phyloP scores from a whole-genome alignment of 768 basidiomycete genomes.

The Suillus ampliporus region DNA sequence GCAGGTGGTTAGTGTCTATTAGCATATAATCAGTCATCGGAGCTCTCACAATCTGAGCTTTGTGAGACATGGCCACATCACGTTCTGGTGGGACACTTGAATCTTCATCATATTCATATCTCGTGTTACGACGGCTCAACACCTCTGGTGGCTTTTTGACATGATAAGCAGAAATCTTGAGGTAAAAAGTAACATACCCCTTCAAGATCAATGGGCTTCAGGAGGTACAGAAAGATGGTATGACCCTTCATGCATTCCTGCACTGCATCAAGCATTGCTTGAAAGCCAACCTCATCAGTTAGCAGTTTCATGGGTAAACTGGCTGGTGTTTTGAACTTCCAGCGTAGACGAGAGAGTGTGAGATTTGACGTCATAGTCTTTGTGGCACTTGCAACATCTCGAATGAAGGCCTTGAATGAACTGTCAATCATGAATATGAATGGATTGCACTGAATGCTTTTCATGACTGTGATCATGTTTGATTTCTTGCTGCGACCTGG shows the following conservation, averaged over 20 bases:
- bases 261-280: conserved; percentile 8
- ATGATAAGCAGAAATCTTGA: not conserved
- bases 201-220: conserved; percentile 2
- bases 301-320: conserved; percentile 4
- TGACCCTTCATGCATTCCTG: conserved; percentile 11
- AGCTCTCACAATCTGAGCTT: not conserved
- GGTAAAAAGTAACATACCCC: not conserved
- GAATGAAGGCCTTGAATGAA: not conserved
- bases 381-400: not conserved
- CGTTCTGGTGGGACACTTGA: not conserved
- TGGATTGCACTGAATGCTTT: too few relatives aligned
- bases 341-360: conserved; percentile 1
- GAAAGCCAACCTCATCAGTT: conserved; percentile 4
- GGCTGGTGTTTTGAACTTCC: conserved; percentile 12
- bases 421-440: not conserved
- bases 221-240: conserved; percentile 3
- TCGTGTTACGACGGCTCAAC: not conserved
- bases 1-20: not conserved
- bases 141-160: not conserved
- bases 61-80: not conserved
- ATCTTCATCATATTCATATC: not conserved
- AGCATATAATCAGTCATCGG: not conserved
- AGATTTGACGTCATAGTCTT: not conserved
- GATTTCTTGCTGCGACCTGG: too few relatives aligned
- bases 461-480: too few relatives aligned